Percentiles rank a stretch among this genome's conserved stretches.
These are phyloP conservation scores for Cordyceps sp. DNA, from an alignment of 2,329 filamentous ascomycete species.

Conservation along the genomic window DNA sequence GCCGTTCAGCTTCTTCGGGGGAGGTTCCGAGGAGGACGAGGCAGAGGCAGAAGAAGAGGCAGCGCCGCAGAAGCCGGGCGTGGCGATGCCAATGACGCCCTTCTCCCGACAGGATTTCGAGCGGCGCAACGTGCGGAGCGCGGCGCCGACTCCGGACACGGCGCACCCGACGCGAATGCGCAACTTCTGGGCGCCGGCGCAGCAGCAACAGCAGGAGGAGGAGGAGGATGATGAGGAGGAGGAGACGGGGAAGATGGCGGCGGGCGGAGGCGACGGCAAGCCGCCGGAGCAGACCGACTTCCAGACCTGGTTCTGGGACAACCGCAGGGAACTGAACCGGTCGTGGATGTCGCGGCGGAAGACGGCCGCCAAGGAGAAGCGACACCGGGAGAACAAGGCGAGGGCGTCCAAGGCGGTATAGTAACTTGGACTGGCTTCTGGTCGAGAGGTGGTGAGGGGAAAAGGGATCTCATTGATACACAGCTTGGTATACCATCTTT, in stretches of 20 bases:
- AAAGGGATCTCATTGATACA: too few species aligned
- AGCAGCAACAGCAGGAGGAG: constrained; percentile 23
- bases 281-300: constrained; percentile 31
- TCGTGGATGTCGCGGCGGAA: constrained; percentile 51
- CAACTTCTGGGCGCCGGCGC: constrained; percentile 34
- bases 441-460: too few species aligned
- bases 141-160: constrained; percentile 89
- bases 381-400: constrained; percentile 47
- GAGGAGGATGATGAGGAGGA: constrained; percentile 19
- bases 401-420: constrained; percentile 24
- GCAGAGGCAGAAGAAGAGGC: constrained; percentile 27
- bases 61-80: constrained; percentile 8
- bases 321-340: constrained; percentile 45
- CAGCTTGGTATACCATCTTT: too few species aligned
- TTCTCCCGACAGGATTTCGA: constrained; percentile 68
- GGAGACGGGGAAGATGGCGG: constrained; percentile 12
- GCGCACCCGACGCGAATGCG: constrained; percentile 55
- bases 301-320: constrained; percentile 52
- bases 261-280: constrained; percentile 8
- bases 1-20: constrained; percentile 65
- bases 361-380: constrained; percentile 46
- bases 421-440: too few species aligned
- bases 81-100: constrained; percentile 56
- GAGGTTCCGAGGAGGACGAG: constrained; percentile 25
- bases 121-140: constrained; percentile 60